A percentile compares a stretch with the other conserved stretches of the same genome.
These are phyloP conservation scores for Knufia fluminis DNA, from an alignment of 2,329 filamentous ascomycete genomes.

Conservation along the genomic window DNA sequence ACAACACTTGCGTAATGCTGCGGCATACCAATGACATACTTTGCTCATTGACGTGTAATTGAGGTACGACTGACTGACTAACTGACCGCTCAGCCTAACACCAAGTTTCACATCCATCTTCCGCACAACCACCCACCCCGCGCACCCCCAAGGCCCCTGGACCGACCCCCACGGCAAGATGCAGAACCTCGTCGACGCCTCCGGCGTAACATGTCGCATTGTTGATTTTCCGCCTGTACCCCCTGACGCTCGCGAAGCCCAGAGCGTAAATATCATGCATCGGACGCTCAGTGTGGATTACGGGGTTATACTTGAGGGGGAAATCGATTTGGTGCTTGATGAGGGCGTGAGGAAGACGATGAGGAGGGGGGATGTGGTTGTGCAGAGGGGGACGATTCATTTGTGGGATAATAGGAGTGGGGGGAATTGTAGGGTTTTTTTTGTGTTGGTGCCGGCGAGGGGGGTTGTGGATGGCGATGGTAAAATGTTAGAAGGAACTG, in stretches of 20 bases:
- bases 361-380: constrained; percentile 24
- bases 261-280: constrained; percentile 20
- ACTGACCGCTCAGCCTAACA: constrained; percentile 10
- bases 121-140: constrained; percentile 22
- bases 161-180: constrained; percentile 24
- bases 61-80: neutral
- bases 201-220: constrained; percentile 21
- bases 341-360: constrained; percentile 24
- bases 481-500: constrained; percentile 11
- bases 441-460: constrained; percentile 19
- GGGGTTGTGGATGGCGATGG: constrained; percentile 16
- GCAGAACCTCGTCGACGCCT: constrained; percentile 19
- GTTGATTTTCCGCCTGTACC: constrained; percentile 24
- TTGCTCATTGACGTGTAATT: no score
- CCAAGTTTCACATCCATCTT: constrained; percentile 24
- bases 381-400: constrained; percentile 23
- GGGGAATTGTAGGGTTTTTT: constrained; percentile 19
- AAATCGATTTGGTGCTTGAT: constrained; percentile 25
- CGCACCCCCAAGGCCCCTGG: constrained; percentile 20
- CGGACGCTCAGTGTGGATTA: constrained; percentile 25
- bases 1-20: no score
- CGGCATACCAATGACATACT: no score
- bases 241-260: constrained; percentile 9
- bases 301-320: constrained; percentile 26
- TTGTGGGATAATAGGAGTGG: neutral